Base-by-base conservation (phyloP, 441 rosid genomes). In the Sinapis alba region DNA sequence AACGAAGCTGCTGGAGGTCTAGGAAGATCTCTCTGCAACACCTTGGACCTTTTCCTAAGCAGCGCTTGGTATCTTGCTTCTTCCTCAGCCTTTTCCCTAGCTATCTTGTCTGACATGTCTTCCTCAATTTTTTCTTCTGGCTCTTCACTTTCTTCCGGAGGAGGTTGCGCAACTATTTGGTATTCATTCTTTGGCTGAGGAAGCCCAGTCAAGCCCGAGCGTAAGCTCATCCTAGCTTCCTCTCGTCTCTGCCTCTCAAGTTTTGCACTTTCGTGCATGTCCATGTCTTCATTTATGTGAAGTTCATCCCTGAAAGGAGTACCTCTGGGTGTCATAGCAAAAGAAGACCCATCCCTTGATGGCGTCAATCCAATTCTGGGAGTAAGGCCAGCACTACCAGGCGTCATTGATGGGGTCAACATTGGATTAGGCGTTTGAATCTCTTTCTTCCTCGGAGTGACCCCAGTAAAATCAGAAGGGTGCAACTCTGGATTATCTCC, bases 401-500 rank as follows among this genome's bases (percentile, higher is more conserved):
- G 98, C 76, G 99, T 96, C 82, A 74, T 74, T 0, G 79, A 74
- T 80, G 99, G 97, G 75, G 99, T 96, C 68, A 89, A 71, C 88
- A 96, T 84, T 7, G 93, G 94, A 70, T 96, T 96, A 62, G 99
- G 99, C 2, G 99, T 96, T 82, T 89, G 97, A 60, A 89, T 84
- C 71, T 93, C 97, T 60, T 76, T 88, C 75, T 82, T 96, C 86
- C 82, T 93, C 18, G 98, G 99, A 65, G 99, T 96, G 72, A 96
- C 98, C 71, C 99, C 99, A 0, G 99, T 90, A 78, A 96, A 96
- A 82, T 96, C 99, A 53, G 99, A 96, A 83, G 98, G 98, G 79
- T 96, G 99, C 87, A 96, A 81, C 75, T 93, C 98, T 58, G 99
- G 99, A 76, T 96, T 96, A 34, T 96, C 97, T 59, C 99, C 99